A percentile compares a stretch with the other conserved stretches of the same genome.
phyloP scores from a whole-genome alignment of 2,329 filamentous ascomycete species.

The Ophiosphaerella korrae region DNA sequence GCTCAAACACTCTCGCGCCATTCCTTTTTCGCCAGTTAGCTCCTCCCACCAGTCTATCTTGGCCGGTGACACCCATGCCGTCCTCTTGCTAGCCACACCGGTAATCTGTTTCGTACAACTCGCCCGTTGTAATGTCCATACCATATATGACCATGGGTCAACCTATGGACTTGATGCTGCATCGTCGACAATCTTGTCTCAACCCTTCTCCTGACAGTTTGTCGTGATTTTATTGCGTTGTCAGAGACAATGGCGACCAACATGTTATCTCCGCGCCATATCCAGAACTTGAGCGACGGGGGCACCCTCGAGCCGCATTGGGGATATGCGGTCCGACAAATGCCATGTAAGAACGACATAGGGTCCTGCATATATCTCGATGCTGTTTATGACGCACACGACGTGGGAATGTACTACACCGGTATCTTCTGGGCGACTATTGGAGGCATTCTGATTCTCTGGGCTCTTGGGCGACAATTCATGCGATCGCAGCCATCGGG shows the following conservation, averaged over 20 bases:
- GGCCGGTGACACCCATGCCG: constrained; percentile 16
- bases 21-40: constrained; percentile 4
- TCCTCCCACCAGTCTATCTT: constrained; percentile 20
- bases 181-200: constrained; percentile 13
- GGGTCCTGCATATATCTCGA: constrained; percentile 65
- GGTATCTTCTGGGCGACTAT: constrained; percentile 64
- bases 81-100: background rate
- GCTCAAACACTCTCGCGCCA: constrained; percentile 37
- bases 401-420: constrained; percentile 60
- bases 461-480: constrained; percentile 46
- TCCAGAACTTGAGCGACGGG: constrained; percentile 53
- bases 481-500: constrained; percentile 32
- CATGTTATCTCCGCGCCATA: constrained; percentile 35
- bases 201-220: constrained; percentile 6
- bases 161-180: background rate
- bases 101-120: constrained; percentile 15
- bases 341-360: constrained; percentile 63
- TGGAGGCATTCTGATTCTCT: constrained; percentile 54
- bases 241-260: constrained; percentile 23
- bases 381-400: constrained; percentile 60
- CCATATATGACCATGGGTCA: constrained; percentile 14
- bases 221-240: constrained; percentile 6
- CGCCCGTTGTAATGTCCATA: background rate
- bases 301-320: constrained; percentile 55
- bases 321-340: constrained; percentile 60